Conservation (phyloP, 2,329 filamentous ascomycete species). For the Colletotrichum caudatum region DNA sequence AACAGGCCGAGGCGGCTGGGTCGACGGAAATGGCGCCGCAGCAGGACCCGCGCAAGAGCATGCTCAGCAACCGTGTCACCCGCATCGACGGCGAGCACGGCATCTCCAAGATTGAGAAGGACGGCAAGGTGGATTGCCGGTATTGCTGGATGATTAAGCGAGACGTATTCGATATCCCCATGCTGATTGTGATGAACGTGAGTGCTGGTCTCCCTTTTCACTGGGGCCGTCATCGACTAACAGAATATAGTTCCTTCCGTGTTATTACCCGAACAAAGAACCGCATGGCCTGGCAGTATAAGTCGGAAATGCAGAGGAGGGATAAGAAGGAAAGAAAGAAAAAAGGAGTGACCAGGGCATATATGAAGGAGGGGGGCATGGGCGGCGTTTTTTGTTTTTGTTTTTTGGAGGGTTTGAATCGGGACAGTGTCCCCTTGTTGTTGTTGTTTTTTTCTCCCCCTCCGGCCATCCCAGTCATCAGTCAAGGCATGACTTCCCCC, state of each 20-base stretch:
- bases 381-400: slow-evolving; percentile 47
- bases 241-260: slow-evolving; percentile 65
- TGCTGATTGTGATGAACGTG: slow-evolving; percentile 98
- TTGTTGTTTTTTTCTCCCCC: no score
- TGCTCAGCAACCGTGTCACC: slow-evolving; percentile 70
- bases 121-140: slow-evolving; percentile 93
- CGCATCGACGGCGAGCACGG: slow-evolving; percentile 79
- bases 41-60: slow-evolving; percentile 60
- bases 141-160: slow-evolving; percentile 98
- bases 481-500: slow-evolving; percentile 16
- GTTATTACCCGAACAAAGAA: slow-evolving; percentile 70
- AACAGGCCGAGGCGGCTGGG: slow-evolving; percentile 58
- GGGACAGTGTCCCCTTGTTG: background rate
- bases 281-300: slow-evolving; percentile 68
- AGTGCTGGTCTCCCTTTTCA: slow-evolving; percentile 59
- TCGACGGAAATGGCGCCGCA: slow-evolving; percentile 53
- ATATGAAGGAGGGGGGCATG: slow-evolving; percentile 44
- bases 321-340: background rate
- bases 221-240: slow-evolving; percentile 3
- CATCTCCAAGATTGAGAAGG: slow-evolving; percentile 84
- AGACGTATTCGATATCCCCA: slow-evolving; percentile 97
- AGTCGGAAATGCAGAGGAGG: slow-evolving; percentile 23
- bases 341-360: slow-evolving; percentile 38
- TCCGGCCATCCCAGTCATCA: background rate
- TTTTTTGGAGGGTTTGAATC: background rate